Conservation (phyloP, 2,329 filamentous ascomycete species). For the Leptographium procerum region DNA sequence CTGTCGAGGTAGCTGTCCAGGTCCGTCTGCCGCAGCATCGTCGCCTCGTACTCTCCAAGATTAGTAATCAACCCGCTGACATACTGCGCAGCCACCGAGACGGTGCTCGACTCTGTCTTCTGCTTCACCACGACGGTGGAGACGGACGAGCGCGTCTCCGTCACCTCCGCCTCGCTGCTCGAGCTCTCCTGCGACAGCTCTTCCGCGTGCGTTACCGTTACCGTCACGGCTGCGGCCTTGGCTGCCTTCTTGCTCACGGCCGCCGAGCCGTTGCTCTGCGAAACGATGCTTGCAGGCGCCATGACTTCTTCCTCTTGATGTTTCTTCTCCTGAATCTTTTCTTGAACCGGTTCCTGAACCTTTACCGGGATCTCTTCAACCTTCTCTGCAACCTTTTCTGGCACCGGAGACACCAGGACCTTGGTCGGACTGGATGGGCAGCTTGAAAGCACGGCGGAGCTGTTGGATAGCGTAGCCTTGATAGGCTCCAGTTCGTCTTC, state of each 20-base stretch:
- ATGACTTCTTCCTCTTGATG: too few relatives aligned
- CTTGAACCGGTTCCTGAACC: background rate
- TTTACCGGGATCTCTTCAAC: background rate
- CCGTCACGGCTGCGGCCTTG: background rate
- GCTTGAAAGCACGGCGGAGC: background rate
- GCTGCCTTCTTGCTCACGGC: background rate
- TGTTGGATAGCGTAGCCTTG: background rate
- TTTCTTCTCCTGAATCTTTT: too few relatives aligned
- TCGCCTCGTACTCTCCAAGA: constrained; percentile 18
- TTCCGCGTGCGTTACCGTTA: background rate
- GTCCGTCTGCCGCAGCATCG: constrained; percentile 16
- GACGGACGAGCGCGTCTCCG: background rate
- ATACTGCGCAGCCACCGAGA: background rate
- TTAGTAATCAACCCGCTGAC: constrained; percentile 13
- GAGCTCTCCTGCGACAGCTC: background rate
- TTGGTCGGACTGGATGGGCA: background rate
- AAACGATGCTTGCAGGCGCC: background rate
- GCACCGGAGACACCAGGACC: background rate
- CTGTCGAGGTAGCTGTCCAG: constrained; percentile 22
- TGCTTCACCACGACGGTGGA: background rate
- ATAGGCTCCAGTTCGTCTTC: background rate
- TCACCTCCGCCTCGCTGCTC: background rate
- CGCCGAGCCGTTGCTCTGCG: background rate
- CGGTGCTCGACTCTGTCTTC: background rate
- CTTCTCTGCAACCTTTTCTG: background rate